Evolutionary conservation across 179 eudicot genomes (phyloP).

Genomic region (Spinacia oleracea): DNA sequence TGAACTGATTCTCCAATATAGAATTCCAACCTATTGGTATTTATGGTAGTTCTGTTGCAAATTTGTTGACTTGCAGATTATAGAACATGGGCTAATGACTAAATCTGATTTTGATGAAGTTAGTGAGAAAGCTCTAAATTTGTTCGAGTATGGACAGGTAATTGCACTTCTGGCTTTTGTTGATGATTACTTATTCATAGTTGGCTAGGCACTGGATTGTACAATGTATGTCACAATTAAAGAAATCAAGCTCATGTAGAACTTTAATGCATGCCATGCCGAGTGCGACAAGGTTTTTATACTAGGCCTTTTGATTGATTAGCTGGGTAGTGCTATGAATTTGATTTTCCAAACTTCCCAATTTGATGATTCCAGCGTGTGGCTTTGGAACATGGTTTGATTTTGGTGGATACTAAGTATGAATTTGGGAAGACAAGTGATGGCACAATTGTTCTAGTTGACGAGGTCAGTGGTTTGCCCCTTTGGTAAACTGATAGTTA

Average conservation of each 20-base stretch:
- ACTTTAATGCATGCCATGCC: not conserved
- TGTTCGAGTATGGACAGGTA: conserved; percentile 95
- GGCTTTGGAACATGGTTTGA: conserved; percentile 80
- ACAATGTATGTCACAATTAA: too few relatives aligned
- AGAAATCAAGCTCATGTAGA: not conserved
- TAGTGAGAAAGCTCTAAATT: conserved; percentile 70
- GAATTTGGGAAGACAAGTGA: conserved; percentile 90
- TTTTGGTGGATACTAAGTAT: conserved; percentile 93
- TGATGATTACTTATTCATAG: not conserved
- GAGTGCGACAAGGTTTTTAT: not conserved
- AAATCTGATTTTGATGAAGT: conserved; percentile 80
- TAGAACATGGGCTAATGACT: conserved; percentile 76
- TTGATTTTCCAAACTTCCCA: not conserved
- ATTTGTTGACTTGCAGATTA: conserved; percentile 47
- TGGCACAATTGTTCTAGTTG: conserved; percentile 76
- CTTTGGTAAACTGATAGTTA: not conserved
- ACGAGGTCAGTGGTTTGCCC: conserved; percentile 57
- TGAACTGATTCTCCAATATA: not conserved
- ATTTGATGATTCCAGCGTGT: conserved; percentile 47
- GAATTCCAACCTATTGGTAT: not conserved
- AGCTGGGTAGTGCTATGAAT: not conserved
- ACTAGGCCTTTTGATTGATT: not conserved
- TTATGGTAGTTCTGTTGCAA: not conserved
- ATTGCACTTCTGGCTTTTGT: conserved; percentile 6
- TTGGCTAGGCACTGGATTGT: not conserved